Base-by-base conservation (phyloP, 805 yeast species). In the Kodamaea nitidulidarum region DNA sequence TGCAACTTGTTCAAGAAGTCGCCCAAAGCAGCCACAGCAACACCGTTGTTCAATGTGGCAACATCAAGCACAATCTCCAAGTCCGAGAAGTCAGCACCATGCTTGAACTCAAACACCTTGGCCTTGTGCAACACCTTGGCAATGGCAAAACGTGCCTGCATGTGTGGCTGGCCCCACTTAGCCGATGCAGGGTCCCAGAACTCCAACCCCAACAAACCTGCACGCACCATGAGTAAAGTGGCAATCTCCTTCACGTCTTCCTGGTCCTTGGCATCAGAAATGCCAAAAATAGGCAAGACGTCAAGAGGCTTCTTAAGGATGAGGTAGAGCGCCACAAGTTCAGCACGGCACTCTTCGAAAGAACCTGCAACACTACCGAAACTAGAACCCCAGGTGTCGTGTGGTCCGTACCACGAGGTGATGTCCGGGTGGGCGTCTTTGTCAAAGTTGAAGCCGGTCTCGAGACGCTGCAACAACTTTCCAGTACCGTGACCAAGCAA, bases 101-200 rank as follows among this genome's bases (percentile, higher is more conserved):
- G 66, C 26, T 70, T 71, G 36, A 88, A 62, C 35, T 67, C 64
- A 18, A 80, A 80, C 28, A 87, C 81, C 20, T 84, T 80, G 1
- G 88, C 81, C 39, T 78, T 71, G 51, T 84, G 63, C 56, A 85
- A 80, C 10, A 81, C 74, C 65, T 84, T 85, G 73, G 85, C 71
- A 49, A 88, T 87, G 22, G 93, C 86, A 63, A 75, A 88, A 60
- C 96, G 73, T 3, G 95, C 96, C 65, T 87, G 95, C 88, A 87
- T 86, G 59, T 88, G 96, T 10, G 96, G 81, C 65, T 88, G 96
- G 21, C 96, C 96, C 95, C 96, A 88, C 63, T 86, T 87, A 43
- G 70, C 66, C 20, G 86, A 73, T 32, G 63, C 62, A 28, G 95
- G 95, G 60, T 88, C 95, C 88, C 95, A 88, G 58, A 74, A 85